Evolutionary conservation across 192 early-diverging fungal species (phyloP).

Genomic region (Oehlia diaphana): DNA sequence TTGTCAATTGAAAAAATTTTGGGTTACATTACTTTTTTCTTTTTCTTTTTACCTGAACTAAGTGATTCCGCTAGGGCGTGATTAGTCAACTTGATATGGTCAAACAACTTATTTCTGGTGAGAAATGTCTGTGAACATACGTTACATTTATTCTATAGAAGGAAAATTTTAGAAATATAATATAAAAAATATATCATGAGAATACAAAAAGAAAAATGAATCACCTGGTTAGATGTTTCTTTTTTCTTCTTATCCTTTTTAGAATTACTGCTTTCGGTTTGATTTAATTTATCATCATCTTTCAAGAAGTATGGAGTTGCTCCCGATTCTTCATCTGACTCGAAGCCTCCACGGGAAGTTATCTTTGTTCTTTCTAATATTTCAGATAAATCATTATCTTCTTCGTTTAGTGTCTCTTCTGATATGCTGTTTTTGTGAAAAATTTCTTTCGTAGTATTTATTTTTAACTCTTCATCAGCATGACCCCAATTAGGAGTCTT

Average conservation of each 20-base stretch:
- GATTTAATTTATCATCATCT: constrained; percentile 33
- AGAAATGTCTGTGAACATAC: constrained; percentile 74
- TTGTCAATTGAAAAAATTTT: too few species aligned
- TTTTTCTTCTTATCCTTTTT: constrained; percentile 59
- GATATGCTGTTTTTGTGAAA: background rate
- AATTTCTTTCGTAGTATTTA: background rate
- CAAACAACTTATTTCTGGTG: constrained; percentile 83
- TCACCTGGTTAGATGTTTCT: constrained; percentile 28
- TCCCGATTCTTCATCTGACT: background rate
- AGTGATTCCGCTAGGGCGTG: constrained; percentile 66
- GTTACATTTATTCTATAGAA: constrained; percentile 63
- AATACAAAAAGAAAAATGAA: background rate
- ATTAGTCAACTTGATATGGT: constrained; percentile 82
- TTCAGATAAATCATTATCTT: constrained; percentile 57
- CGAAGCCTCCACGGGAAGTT: background rate
- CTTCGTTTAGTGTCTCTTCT: constrained; percentile 31
- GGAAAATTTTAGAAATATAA: too few species aligned
- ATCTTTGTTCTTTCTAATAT: constrained; percentile 35
- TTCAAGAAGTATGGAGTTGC: background rate
- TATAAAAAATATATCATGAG: background rate
- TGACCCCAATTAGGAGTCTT: constrained; percentile 44
- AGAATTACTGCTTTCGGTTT: constrained; percentile 29
- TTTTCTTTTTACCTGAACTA: background rate
- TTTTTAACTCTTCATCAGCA: constrained; percentile 36
- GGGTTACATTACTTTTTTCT: background rate